These are phyloP conservation scores for Maudiozyma pseudohumilis DNA, from an alignment of 805 yeast species.

Conservation along the genomic window DNA sequence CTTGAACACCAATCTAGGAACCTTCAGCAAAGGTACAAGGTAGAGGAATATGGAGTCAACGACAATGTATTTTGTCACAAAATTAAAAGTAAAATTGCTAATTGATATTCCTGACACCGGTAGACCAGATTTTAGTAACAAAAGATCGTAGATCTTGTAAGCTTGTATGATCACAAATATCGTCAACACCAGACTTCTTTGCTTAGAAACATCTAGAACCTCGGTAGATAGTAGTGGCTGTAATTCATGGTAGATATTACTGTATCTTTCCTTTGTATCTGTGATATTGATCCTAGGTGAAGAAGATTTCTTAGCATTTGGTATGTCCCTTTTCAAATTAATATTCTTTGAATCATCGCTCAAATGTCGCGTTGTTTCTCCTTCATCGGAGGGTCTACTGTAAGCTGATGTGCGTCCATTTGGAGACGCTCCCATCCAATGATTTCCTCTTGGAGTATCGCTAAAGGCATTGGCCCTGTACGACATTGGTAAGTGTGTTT, in stretches of 20 bases:
- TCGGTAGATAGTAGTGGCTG: conserved; percentile 51
- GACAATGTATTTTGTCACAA: conserved; percentile 59
- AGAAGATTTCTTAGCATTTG: not conserved
- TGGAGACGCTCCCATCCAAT: conserved; percentile 21
- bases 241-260: not conserved
- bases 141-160: conserved; percentile 71
- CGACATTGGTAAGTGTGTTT: no score
- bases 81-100: conserved; percentile 43
- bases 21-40: conserved; percentile 60
- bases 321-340: not conserved
- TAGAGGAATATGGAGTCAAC: conserved; percentile 65
- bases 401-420: not conserved
- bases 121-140: conserved; percentile 42
- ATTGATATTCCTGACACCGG: conserved; percentile 28
- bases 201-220: conserved; percentile 65
- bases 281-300: not conserved
- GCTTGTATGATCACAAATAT: conserved; percentile 68
- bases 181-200: conserved; percentile 57
- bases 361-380: conserved; percentile 9
- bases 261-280: no score
- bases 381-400: conserved; percentile 3
- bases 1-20: conserved; percentile 64
- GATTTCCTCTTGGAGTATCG: conserved; percentile 25
- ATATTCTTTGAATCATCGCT: not conserved
- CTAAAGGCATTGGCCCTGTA: conserved; percentile 11